These are phyloP conservation scores for Thamnidium elegans DNA, from an alignment of 192 early-diverging fungal genomes.

Conservation along the genomic window DNA sequence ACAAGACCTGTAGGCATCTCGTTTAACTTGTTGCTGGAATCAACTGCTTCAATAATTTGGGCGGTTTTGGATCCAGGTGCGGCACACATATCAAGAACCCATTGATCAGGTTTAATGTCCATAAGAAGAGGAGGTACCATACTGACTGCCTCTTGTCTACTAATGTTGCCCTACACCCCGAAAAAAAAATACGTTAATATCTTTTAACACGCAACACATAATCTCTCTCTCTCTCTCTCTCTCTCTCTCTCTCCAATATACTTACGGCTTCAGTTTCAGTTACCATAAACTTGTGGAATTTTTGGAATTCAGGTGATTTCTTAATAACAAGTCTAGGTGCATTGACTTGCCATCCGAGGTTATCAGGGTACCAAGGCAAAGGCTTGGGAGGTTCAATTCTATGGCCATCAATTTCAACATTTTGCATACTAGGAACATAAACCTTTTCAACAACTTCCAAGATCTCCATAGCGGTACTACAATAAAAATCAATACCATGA, in stretches of 20 bases:
- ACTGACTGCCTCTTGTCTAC: constrained; percentile 92
- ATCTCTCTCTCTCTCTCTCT: no score
- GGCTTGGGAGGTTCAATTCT: constrained; percentile 72
- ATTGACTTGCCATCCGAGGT: constrained; percentile 86
- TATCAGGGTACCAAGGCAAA: constrained; percentile 89
- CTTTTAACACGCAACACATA: no score
- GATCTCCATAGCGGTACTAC: constrained; percentile 66
- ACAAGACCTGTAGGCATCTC: constrained; percentile 72
- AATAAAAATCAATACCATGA: neutral
- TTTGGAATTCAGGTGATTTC: constrained; percentile 68
- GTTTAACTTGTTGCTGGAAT: constrained; percentile 55
- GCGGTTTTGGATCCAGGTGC: constrained; percentile 98
- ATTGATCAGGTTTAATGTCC: constrained; percentile 85
- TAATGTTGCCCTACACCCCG: constrained; percentile 80
- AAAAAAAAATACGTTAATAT: no score
- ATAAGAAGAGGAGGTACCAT: constrained; percentile 97
- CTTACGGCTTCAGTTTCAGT: constrained; percentile 89
- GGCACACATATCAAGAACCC: constrained; percentile 91
- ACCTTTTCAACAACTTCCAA: constrained; percentile 65
- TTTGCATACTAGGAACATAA: constrained; percentile 45
- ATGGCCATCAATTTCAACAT: constrained; percentile 68
- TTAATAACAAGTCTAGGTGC: constrained; percentile 73
- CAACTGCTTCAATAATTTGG: constrained; percentile 82
- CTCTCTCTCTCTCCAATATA: neutral
- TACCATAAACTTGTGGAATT: constrained; percentile 93